Percentiles rank a stretch among this genome's conserved stretches.
phyloP scores from a whole-genome alignment of 2,329 filamentous ascomycete genomes.

The Penicillium sp. region DNA sequence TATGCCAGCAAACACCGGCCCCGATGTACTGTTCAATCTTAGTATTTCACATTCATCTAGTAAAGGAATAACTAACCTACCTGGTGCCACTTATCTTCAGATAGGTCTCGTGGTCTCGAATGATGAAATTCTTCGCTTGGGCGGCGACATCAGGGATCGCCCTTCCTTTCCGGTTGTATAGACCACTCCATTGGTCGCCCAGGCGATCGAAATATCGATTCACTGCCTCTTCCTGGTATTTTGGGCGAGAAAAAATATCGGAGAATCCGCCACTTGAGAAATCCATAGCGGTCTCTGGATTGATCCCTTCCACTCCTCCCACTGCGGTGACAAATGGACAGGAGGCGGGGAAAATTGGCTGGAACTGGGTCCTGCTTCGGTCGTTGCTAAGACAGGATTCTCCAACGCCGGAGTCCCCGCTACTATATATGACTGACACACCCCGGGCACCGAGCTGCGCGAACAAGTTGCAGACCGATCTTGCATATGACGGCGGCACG shows the following conservation, averaged over 20 bases:
- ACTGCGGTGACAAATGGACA: constrained; percentile 67
- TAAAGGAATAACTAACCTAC: constrained; percentile 34
- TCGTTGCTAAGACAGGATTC: constrained; percentile 58
- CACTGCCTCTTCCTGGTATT: constrained; percentile 52
- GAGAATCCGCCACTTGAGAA: constrained; percentile 58
- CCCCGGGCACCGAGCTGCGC: constrained; percentile 67
- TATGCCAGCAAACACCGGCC: constrained; percentile 65
- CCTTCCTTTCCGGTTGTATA: constrained; percentile 57
- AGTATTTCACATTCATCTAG: constrained; percentile 9
- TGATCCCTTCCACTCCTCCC: constrained; percentile 57
- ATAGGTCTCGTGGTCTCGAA: constrained; percentile 42
- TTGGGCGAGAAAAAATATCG: constrained; percentile 50
- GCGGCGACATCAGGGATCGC: constrained; percentile 65
- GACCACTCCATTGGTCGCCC: constrained; percentile 45
- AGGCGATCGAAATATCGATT: constrained; percentile 46
- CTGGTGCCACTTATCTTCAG: constrained; percentile 52
- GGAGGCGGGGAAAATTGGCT: constrained; percentile 57
- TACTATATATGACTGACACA: constrained; percentile 66
- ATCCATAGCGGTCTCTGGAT: constrained; percentile 56
- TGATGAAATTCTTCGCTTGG: constrained; percentile 50
- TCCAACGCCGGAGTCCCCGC: constrained; percentile 65
- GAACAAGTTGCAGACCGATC: constrained; percentile 63
- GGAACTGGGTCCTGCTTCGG: constrained; percentile 55
- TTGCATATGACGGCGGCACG: constrained; percentile 61
- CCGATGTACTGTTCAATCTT: constrained; percentile 51